Evolutionary conservation across 1,139 yeast genomes (phyloP), one percentile per base, ranked within the genome.

Genomic region (Zygoascus hellenicus): DNA sequence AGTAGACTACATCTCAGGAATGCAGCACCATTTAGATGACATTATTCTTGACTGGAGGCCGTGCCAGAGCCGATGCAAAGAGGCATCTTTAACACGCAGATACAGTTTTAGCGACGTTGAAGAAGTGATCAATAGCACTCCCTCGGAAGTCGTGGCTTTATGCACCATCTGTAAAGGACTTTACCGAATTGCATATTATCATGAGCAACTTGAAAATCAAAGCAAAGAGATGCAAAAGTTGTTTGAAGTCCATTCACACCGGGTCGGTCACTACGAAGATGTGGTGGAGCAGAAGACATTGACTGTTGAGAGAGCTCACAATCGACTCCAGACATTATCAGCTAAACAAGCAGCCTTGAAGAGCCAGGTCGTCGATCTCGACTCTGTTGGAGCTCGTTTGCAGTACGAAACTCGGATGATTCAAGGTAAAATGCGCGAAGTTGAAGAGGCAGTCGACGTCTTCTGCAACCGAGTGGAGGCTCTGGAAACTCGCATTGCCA

Each of bases 331-430:
- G 17, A 44, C 49, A 26, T 52, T 54, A 3, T 39, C 50, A 38
- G 53, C 55, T 28, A 53, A 55, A 28, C 58, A 55, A 34, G 48
- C 48, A 4, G 43, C 62, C 56, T 54, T 83, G 41, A 67, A 73
- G 43, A 68, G 66, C 41, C 83, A 78, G 53, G 68, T 84, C 52
- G 69, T 70, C 35, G 90, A 84, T 50, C 72, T 88, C 40, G 80
- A 80, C 33, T 79, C 86, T 1, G 71, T 83, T 38, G 79, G 85
- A 31, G 92, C 95, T 19, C 72, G 95, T 53, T 69, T 92, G 49
- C 77, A 81, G 48, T 92, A 90, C 62, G 96, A 92, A 60, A 74
- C 88, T 22, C 69, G 95, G 48, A 74, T 87, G 45, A 72, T 92
- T 17, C 76, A 76, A 37, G 80, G 82, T 47, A 79, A 92, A 57